A percentile compares a stretch with the other conserved stretches of the same genome.
Evolutionary conservation across 2,329 filamentous ascomycete genomes (phyloP).

Genomic region (Colletotrichum gloeosporioides): DNA sequence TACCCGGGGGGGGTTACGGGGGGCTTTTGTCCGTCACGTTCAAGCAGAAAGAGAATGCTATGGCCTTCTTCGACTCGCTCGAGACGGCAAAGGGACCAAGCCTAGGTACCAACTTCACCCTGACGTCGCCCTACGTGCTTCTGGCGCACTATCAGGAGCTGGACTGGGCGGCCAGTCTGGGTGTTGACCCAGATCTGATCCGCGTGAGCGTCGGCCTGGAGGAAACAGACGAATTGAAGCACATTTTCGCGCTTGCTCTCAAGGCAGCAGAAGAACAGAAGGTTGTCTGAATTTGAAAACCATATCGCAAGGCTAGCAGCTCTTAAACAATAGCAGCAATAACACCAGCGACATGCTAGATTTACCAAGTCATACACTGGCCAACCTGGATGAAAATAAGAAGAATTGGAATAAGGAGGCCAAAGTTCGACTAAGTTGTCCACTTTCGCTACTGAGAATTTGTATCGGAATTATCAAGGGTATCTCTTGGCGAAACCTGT

Average conservation of each 20-base stretch:
- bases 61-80: conserved; percentile 84
- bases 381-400: neutral
- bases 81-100: conserved; percentile 93
- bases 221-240: conserved; percentile 69
- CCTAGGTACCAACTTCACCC: conserved; percentile 94
- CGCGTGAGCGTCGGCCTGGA: conserved; percentile 92
- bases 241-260: conserved; percentile 73
- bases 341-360: neutral
- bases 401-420: neutral
- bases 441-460: neutral
- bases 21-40: conserved; percentile 89
- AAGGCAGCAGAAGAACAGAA: conserved; percentile 51
- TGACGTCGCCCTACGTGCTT: conserved; percentile 89
- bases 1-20: conserved; percentile 82
- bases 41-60: conserved; percentile 69
- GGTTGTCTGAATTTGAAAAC: neutral
- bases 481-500: conserved; percentile 13
- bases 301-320: neutral
- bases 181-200: conserved; percentile 81
- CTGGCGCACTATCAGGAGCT: conserved; percentile 91
- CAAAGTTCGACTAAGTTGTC: neutral
- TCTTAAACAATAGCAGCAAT: neutral
- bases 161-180: conserved; percentile 85
- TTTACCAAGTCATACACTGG: neutral
- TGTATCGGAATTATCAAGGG: neutral